Base-by-base conservation (phyloP, 1,139 yeast species). In the Keqinozyma sinolaborantium region DNA sequence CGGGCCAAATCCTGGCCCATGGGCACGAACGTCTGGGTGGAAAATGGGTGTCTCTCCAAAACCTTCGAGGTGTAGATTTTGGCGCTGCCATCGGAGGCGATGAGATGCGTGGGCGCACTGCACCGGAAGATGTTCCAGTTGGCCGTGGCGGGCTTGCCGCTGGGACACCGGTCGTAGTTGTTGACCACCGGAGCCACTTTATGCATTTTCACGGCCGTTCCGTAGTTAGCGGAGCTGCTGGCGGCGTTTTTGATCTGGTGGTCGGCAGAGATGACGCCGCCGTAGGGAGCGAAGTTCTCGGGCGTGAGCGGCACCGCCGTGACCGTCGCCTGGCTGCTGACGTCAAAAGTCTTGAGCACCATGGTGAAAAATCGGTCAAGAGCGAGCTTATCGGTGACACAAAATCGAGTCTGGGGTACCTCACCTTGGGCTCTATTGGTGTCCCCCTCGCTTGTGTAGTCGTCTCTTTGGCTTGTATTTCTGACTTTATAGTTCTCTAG, bases 1-100 rank as follows among this genome's bases (percentile, higher is more conserved):
- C 68, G 64, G 2, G 56, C 43, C 21, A 64, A 55, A 18, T 61
- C 59, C 35, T 80, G 73, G 3, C 97, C 97, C 81, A 90, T 73
- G 4, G 97, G 97, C 15, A 86, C 51, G 53, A 90, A 90, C 0
- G 96, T 83, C 56, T 90, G 97, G 0, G 96, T 81, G n/a, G 92
- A 74, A 50, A 58, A 83, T 5, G 96, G 96, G 51, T 90, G 97
- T 57, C 95, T 73, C 52, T 90, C 97, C 21, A 90, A 66, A 2
- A 88, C 95, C 41, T 73, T 81, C 16, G 86, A 62, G 2, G 59
- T 51, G 51, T 86, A 87, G 0, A 42, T 41, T 24, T 56, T 52
- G 18, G 44, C 42, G 3, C 44, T 42, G 1, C 48, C 50, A 3
- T 33, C 44, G 26, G 41, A 34, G 6, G 53, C 49, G 35, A 83